phyloP scores from a whole-genome alignment of 306 rosid genomes.

The Vicia faba region DNA sequence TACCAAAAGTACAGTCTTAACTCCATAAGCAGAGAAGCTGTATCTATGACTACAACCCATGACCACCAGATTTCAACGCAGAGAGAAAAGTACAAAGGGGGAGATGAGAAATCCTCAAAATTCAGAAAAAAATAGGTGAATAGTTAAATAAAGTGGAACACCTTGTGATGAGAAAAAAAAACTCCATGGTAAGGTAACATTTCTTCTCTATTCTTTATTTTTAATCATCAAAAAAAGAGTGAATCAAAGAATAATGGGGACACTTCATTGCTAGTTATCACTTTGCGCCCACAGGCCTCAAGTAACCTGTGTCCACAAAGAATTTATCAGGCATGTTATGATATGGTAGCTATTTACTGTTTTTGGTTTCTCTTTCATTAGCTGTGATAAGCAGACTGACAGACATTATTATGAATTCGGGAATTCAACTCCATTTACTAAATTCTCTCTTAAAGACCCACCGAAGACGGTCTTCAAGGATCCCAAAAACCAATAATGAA shows the following conservation, averaged over 20 bases:
- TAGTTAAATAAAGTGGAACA: slow-evolving; percentile 1
- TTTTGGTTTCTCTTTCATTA: slow-evolving; percentile 18
- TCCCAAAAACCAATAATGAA: slow-evolving; percentile 24
- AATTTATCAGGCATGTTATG: not conserved
- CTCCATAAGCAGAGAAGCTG: slow-evolving; percentile 11
- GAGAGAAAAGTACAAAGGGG: slow-evolving; percentile 2
- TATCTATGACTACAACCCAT: slow-evolving; percentile 14
- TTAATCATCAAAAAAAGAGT: not conserved
- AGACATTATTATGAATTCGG: not conserved
- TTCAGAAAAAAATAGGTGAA: not conserved
- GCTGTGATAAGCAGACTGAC: not conserved
- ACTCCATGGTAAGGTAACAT: not conserved
- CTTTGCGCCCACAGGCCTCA: not conserved
- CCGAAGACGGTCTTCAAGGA: not conserved
- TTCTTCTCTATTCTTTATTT: not conserved
- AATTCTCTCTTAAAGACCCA: slow-evolving; percentile 2
- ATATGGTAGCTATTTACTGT: not conserved
- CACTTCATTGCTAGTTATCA: slow-evolving; percentile 2
- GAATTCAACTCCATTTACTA: slow-evolving; percentile 9
- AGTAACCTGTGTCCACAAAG: not conserved
- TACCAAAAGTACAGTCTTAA: not conserved
- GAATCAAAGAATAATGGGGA: slow-evolving; percentile 8
- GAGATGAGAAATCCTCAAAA: not conserved
- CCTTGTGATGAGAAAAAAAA: not conserved
- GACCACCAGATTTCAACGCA: slow-evolving; percentile 1